Evolutionary conservation across 331 rosid species (phyloP).

Genomic region (Acacia concinna): DNA sequence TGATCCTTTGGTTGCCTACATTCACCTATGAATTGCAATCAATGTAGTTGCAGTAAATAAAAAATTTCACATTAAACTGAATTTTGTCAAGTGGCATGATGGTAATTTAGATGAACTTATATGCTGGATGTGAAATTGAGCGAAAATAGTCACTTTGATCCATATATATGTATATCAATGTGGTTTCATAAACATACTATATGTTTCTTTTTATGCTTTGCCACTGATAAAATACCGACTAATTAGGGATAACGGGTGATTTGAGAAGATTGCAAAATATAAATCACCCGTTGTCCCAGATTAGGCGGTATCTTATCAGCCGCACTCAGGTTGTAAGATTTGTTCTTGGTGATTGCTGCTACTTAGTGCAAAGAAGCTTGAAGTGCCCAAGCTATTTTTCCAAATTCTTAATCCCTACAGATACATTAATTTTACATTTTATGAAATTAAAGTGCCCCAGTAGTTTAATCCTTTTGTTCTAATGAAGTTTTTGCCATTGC

Average conservation of each 20-base stretch:
- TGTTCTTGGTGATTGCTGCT: not conserved
- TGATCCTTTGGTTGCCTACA: not conserved
- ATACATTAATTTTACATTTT: not conserved
- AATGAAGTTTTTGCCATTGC: not conserved
- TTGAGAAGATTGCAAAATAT: no score
- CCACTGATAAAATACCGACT: no score
- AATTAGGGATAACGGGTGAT: no score
- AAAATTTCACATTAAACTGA: not conserved
- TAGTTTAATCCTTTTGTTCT: constrained; percentile 11
- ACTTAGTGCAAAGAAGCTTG: not conserved
- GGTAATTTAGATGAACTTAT: not conserved
- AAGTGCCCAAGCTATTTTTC: not conserved
- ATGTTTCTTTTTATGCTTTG: constrained; percentile 8
- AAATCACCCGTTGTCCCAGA: no score
- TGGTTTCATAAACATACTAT: not conserved
- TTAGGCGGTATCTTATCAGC: no score
- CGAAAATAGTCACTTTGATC: not conserved
- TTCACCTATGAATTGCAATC: not conserved
- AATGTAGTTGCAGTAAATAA: not conserved
- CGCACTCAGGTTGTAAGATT: not conserved
- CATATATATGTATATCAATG: not conserved
- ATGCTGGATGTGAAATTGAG: not conserved
- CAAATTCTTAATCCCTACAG: not conserved
- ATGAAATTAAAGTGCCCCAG: not conserved
- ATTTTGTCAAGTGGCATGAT: not conserved